Conservation (phyloP, 225 moss, liverwort and hornwort genomes). For the Sphagnum contortum region DNA sequence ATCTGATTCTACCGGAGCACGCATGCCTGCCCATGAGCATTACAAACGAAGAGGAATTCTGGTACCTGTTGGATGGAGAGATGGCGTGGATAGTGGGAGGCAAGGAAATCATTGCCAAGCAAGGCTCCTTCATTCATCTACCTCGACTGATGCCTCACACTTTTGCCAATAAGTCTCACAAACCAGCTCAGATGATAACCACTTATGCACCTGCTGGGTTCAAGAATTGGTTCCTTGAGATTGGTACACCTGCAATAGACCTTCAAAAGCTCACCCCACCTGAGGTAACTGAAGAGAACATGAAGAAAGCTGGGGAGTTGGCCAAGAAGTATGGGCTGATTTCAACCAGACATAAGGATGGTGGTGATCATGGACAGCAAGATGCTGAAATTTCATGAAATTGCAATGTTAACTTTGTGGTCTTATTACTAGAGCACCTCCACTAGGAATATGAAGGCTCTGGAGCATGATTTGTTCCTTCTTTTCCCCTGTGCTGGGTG, state of each 20-base stretch:
- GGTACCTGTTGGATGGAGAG: slow-evolving; percentile 25
- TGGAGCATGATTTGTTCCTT: too few relatives aligned
- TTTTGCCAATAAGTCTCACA: slow-evolving; percentile 20
- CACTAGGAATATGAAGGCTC: too few relatives aligned
- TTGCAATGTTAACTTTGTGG: too few relatives aligned
- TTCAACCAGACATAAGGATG: slow-evolving; percentile 1
- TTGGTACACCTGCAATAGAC: slow-evolving; percentile 15
- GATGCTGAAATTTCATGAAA: too few relatives aligned
- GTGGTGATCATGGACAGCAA: too few relatives aligned
- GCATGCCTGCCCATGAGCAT: slow-evolving; percentile 14
- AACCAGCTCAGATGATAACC: slow-evolving; percentile 14
- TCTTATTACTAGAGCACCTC: too few relatives aligned
- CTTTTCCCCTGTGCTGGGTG: too few relatives aligned
- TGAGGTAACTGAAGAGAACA: slow-evolving; percentile 10
- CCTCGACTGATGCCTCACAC: slow-evolving; percentile 14
- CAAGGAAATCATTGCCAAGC: slow-evolving; percentile 13
- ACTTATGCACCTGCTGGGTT: slow-evolving; percentile 19
- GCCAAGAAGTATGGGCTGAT: slow-evolving; percentile 10
- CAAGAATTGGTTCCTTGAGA: slow-evolving; percentile 15
- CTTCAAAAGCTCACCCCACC: neutral
- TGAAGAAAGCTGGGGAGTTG: slow-evolving; percentile 1
- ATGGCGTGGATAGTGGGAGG: slow-evolving; percentile 13
- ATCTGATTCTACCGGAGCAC: slow-evolving; percentile 7
- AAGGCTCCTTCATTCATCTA: slow-evolving; percentile 21
- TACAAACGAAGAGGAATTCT: slow-evolving; percentile 18